Evolutionary conservation across 2,329 filamentous ascomycete species (phyloP), one percentile per base, ranked within the genome.

Genomic region (Cordyceps javanica): DNA sequence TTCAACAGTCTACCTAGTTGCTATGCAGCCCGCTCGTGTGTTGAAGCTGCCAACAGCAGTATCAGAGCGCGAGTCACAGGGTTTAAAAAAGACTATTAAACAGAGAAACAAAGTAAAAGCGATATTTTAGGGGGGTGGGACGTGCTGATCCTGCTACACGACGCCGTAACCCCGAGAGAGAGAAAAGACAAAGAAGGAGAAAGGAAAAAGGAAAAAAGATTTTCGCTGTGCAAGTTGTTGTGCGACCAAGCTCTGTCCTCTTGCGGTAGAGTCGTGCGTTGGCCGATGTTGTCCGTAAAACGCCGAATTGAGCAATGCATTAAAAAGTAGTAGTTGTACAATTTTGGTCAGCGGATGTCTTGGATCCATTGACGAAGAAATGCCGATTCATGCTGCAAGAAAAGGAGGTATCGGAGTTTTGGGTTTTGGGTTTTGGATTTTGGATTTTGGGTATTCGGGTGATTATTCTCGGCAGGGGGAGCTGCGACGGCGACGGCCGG

Each of bases 401-500:
- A 3, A 19, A 28, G 6, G n/a, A n/a, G n/a, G n/a, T n/a, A n/a
- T n/a, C n/a, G n/a, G n/a, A n/a, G n/a, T n/a, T 38, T 19, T 38
- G 16, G 6, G 16, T 38, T 8, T 38, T n/a, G 4, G 16, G 21
- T 38, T 26, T 28, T 13, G 49, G 25, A 10, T 9, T 23, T 26
- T 36, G 11, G 39, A 5, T 30, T 13, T 53, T 13, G 26, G 19
- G 1, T 5, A 21, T 21, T n/a, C n/a, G 7, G 51, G 26, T 34
- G 26, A 23, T 44, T 44, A 54, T 16, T 44, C 38, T 51, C 66
- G 61, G 60, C 60, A 68, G 62, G 67, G 64, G 25, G 68, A 69
- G 66, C 77, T 77, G 50, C 78, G 73, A 60, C 79, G 70, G 62
- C 81, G 72, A 51, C 81, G 72, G 36, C 80, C 78, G 9, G 75